Conservation (phyloP, 768 basidiomycete species). For the Cyclocybe aegerita region DNA sequence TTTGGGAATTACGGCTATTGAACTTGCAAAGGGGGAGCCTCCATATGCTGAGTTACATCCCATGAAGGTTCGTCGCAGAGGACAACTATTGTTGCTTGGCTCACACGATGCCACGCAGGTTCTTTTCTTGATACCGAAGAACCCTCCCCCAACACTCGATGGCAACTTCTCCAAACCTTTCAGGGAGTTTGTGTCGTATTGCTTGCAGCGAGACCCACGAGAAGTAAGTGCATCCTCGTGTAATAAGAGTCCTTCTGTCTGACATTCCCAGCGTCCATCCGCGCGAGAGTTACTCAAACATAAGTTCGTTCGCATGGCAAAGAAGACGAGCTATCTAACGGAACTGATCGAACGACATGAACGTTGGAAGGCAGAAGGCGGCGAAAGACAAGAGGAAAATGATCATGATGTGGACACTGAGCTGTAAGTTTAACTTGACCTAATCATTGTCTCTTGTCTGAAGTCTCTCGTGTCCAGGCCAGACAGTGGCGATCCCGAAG, state of each 20-base stretch:
- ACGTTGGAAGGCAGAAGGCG: slow-evolving; percentile 90
- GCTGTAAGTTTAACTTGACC: slow-evolving; percentile 43
- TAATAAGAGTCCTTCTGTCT: not conserved
- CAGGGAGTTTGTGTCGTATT: slow-evolving; percentile 90
- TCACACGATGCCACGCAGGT: slow-evolving; percentile 51
- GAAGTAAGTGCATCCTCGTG: slow-evolving; percentile 53
- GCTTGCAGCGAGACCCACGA: slow-evolving; percentile 91
- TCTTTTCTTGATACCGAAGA: slow-evolving; percentile 97
- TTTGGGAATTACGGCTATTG: slow-evolving; percentile 95
- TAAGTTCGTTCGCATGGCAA: slow-evolving; percentile 93
- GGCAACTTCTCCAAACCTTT: slow-evolving; percentile 91
- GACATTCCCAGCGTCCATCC: slow-evolving; percentile 71
- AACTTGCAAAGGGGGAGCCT: slow-evolving; percentile 96
- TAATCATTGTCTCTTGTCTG: not conserved
- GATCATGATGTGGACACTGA: slow-evolving; percentile 63
- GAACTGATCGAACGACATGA: slow-evolving; percentile 95
- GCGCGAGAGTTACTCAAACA: slow-evolving; percentile 96
- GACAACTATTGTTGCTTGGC: not conserved
- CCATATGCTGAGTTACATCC: slow-evolving; percentile 98
- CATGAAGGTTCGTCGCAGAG: slow-evolving; percentile 76
- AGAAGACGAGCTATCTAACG: slow-evolving; percentile 91
- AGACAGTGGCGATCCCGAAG: slow-evolving; percentile 63
- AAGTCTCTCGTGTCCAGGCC: slow-evolving; percentile 34
- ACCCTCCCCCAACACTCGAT: slow-evolving; percentile 89
- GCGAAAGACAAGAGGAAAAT: slow-evolving; percentile 71